Percentiles rank a stretch among this genome's conserved stretches.
phyloP scores from a whole-genome alignment of 305 asterid species.

The Solanum hybrid region DNA sequence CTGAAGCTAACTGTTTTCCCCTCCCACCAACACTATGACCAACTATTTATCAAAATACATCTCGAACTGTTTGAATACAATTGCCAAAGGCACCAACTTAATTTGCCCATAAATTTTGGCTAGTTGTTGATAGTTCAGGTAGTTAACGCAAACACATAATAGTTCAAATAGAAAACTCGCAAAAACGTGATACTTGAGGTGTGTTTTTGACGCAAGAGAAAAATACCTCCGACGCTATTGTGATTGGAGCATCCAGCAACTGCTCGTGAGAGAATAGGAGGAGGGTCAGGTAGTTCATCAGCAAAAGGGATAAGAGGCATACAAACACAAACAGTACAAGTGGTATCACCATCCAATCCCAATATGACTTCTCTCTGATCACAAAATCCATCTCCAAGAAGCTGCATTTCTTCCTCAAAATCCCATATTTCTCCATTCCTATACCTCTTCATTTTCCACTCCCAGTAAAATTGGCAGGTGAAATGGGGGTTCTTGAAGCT shows the following conservation, averaged over 20 bases:
- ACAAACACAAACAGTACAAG: conserved; percentile 69
- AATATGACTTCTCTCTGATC: conserved; percentile 39
- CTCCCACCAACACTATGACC: background rate
- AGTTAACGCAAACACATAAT: background rate
- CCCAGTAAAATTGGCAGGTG: conserved; percentile 14
- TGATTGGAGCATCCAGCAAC: conserved; percentile 82
- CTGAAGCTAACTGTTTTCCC: background rate
- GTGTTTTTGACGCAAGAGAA: background rate
- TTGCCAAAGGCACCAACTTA: background rate
- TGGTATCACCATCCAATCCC: conserved; percentile 81
- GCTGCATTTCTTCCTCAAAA: conserved; percentile 48
- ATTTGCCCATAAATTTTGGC: background rate
- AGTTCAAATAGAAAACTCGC: background rate
- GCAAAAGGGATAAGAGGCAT: conserved; percentile 43
- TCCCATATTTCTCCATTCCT: conserved; percentile 68
- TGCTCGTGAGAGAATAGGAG: conserved; percentile 62
- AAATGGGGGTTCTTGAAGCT: conserved; percentile 13
- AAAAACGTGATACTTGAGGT: background rate
- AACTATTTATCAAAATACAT: background rate
- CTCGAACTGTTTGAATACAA: background rate
- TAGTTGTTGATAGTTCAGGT: background rate
- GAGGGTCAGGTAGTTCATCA: conserved; percentile 52
- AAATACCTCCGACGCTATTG: conserved; percentile 80
- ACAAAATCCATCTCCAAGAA: conserved; percentile 13
- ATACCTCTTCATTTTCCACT: conserved; percentile 52